Base-by-base conservation (phyloP, 768 basidiomycete genomes). In the Mycena filopes region DNA sequence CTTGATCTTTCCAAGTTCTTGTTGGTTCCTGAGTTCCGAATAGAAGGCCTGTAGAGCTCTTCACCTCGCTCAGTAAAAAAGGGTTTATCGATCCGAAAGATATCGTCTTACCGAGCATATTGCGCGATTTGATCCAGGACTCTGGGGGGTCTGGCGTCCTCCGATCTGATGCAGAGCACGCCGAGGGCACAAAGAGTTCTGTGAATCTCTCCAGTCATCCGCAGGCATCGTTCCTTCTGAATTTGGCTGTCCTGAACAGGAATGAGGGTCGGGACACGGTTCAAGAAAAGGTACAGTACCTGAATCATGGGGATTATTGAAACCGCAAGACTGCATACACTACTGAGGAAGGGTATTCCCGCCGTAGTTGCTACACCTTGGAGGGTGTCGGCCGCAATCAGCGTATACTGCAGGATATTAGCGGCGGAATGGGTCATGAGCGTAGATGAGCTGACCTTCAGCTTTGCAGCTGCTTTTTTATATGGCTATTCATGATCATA, bases 71-170 rank as follows among this genome's bases (percentile, higher is more conserved):
- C 18, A 33, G 18, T 23, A 18, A 20, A 26, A 31, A 36, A 58
- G 1, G 12, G 3, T 3, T 23, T 2, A n/a, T 2, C 9, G 8
- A 6, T 23, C 21, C 18, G 25, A n/a, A 4, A 10, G 18, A 49
- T n/a, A 15, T 28, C 0, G n/a, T 50, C 40, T 18, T 46, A 61
- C 60, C 23, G 13, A 13, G n/a, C 49, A 11, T 21, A 53, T 9
- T 61, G 29, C 5, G 60, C 49, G 4, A 61, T 61, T 9, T 61
- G 36, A 16, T 61, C 42, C n/a, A 53, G 42, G 28, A 54, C 11
- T 16, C 18, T 31, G 12, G 50, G 41, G 18, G 43, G 18, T n/a
- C 26, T 9, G 12, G 31, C 23, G 49, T 61, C 16, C 15, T 61
- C 50, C 13, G 41, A 45, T 7, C 45, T 12, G 42, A 61, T 4